Base-by-base conservation (phyloP, 257 asterid species). In the Euphrasia confusa region DNA sequence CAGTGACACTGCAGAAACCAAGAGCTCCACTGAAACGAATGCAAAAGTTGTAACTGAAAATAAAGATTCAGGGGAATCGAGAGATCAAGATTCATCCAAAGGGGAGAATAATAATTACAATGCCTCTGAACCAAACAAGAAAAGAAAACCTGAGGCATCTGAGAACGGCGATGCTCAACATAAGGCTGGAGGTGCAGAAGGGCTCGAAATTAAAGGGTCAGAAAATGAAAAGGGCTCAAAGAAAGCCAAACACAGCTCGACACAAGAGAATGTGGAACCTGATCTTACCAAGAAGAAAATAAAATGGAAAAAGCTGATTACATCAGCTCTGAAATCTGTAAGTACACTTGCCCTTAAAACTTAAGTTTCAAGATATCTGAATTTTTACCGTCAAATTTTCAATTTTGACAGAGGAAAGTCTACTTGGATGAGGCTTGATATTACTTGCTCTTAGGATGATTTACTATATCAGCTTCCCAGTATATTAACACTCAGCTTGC, bases 241-340 rank as follows among this genome's bases (percentile, higher is more conserved):
- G 85, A 83, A 81, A 72, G 78, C 81, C 72, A 85, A 83, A 74
- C 70, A 68, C 40, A 63, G 52, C 64, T 69, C 67, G 32, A 58
- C 63, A 44, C 61, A 73, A 44, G 82, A 77, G 44, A 79, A 30
- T 55, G 65, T 28, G 26, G 58, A 39, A 33, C 47, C 53, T 35
- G 81, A 79, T 48, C 54, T 40, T 53, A 68, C 65, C 61, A 69
- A 60, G 70, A 80, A 74, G 80, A 70, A 76, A 65, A 84, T 86
- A 55, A 80, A 87, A 77, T 89, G 97, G 99, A 93, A 89, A 80
- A 89, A 85, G 77, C 82, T 93, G 65, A 89, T 93, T 59, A 70
- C 85, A 59, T 77, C 90, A 48, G 84, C 86, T 62, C 60, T 92
- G 70, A 79, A 79, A 82, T 84, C 94, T 44, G 99, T 92, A 82